Percentiles rank a stretch among this genome's conserved stretches.
Conservation (phyloP, 331 rosid species). For the Rosa hybrid region DNA sequence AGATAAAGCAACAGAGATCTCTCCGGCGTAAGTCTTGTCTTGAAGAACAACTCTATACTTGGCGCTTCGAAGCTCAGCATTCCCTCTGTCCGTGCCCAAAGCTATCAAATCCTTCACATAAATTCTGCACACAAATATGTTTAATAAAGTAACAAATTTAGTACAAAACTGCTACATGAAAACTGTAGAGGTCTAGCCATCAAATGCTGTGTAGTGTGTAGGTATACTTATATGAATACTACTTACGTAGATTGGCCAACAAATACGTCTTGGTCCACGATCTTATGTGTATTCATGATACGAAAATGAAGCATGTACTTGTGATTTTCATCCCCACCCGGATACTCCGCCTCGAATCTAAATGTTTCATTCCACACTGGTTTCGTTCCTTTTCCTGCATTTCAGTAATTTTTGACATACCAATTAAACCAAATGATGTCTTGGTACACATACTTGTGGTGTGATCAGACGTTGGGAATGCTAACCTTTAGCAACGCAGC, state of each 20-base stretch:
- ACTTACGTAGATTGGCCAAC: constrained; percentile 12
- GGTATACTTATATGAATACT: neutral
- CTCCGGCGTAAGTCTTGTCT: constrained; percentile 23
- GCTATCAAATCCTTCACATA: constrained; percentile 24
- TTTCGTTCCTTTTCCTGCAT: constrained; percentile 17
- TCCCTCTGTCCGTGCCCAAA: constrained; percentile 11
- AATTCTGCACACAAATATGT: constrained; percentile 1
- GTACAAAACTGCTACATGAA: neutral
- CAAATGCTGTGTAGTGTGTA: neutral
- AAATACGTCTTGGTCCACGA: constrained; percentile 11
- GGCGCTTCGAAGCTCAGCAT: constrained; percentile 10
- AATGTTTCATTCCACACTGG: constrained; percentile 16
- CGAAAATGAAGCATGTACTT: constrained; percentile 24
- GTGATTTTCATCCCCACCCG: constrained; percentile 9
- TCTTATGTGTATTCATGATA: constrained; percentile 16
- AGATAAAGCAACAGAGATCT: constrained; percentile 18
- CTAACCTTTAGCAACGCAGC: constrained; percentile 18
- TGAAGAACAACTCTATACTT: constrained; percentile 24
- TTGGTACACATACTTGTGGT: neutral
- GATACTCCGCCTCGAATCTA: constrained; percentile 15
- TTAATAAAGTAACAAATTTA: neutral
- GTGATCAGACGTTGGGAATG: neutral
- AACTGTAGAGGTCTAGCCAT: neutral
- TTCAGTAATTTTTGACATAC: neutral
- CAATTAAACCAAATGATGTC: neutral